phyloP scores from a whole-genome alignment of 352 stramenopile genomes.

The Pythium myriotylum region DNA sequence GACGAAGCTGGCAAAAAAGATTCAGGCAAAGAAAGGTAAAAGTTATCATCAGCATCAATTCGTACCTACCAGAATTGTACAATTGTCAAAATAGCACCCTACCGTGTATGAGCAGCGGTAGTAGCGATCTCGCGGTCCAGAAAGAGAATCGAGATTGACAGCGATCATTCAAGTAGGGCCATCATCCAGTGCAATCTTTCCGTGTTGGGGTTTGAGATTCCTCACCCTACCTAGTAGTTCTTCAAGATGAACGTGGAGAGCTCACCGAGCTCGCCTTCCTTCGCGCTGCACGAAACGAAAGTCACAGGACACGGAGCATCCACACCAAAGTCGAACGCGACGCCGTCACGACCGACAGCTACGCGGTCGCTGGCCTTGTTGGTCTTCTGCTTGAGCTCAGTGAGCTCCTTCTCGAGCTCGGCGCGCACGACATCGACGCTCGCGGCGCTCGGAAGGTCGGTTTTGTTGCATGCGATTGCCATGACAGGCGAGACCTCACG shows the following conservation, averaged over 20 bases:
- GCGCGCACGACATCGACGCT: slow-evolving; percentile 7
- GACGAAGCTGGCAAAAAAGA: no score
- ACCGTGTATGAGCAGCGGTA: no score
- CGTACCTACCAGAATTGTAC: no score
- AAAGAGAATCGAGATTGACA: neutral
- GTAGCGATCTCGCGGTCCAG: no score
- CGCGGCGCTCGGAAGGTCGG: slow-evolving; percentile 5
- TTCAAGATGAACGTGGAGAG: slow-evolving; percentile 20
- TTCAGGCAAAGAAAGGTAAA: no score
- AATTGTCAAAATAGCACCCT: no score
- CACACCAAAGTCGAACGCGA: slow-evolving; percentile 18
- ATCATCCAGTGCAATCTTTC: no score
- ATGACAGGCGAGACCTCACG: slow-evolving; percentile 1
- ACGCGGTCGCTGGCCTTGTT: neutral
- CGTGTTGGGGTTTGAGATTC: no score
- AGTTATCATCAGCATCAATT: no score
- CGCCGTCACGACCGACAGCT: slow-evolving; percentile 1
- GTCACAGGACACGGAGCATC: slow-evolving; percentile 17
- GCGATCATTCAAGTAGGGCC: neutral
- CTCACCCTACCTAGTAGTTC: slow-evolving; percentile 7
- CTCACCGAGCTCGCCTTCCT: slow-evolving; percentile 12
- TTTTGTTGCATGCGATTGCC: slow-evolving; percentile 21
- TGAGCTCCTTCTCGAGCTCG: slow-evolving; percentile 12
- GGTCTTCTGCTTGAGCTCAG: slow-evolving; percentile 8
- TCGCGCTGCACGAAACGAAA: slow-evolving; percentile 17